Conservation (phyloP, 306 rosid genomes). For the Parietaria judaica region DNA sequence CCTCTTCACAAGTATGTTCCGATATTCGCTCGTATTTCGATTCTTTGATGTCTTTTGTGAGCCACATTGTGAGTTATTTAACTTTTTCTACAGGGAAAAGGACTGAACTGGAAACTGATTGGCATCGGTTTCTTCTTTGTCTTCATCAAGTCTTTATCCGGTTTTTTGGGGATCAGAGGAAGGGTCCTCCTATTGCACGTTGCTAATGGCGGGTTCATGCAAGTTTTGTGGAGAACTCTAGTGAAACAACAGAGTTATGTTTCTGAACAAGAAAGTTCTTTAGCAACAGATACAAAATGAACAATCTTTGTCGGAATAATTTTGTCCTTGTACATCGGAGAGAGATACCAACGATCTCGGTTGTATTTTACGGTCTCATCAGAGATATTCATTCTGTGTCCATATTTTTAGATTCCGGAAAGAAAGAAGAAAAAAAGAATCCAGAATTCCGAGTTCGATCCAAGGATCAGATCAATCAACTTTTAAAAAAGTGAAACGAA, state of each 20-base stretch:
- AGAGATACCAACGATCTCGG: too few relatives aligned
- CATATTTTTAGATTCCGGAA: too few relatives aligned
- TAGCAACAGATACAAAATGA: conserved; percentile 4
- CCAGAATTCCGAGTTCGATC: too few relatives aligned
- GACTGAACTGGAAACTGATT: conserved; percentile 19
- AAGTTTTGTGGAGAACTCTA: conserved; percentile 33
- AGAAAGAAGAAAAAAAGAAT: not conserved
- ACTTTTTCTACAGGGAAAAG: conserved; percentile 20
- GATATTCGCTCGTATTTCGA: not conserved
- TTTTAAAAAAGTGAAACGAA: too few relatives aligned
- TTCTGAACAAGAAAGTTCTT: not conserved
- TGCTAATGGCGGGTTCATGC: conserved; percentile 42
- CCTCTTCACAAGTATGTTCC: conserved; percentile 22
- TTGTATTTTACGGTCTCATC: too few relatives aligned
- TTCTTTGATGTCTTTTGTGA: not conserved
- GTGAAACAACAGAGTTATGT: not conserved
- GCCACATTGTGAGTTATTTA: not conserved
- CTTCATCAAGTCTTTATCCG: conserved; percentile 24
- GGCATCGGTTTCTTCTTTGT: conserved; percentile 28
- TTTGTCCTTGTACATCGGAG: conserved; percentile 1
- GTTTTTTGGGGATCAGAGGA: conserved; percentile 15
- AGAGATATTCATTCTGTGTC: too few relatives aligned
- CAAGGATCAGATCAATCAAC: too few relatives aligned
- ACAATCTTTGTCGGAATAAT: not conserved
- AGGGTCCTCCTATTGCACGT: conserved; percentile 24